A percentile compares a stretch with the other conserved stretches of the same genome.
phyloP scores from a whole-genome alignment of 2,329 filamentous ascomycete genomes.

The Penicillium paneum region DNA sequence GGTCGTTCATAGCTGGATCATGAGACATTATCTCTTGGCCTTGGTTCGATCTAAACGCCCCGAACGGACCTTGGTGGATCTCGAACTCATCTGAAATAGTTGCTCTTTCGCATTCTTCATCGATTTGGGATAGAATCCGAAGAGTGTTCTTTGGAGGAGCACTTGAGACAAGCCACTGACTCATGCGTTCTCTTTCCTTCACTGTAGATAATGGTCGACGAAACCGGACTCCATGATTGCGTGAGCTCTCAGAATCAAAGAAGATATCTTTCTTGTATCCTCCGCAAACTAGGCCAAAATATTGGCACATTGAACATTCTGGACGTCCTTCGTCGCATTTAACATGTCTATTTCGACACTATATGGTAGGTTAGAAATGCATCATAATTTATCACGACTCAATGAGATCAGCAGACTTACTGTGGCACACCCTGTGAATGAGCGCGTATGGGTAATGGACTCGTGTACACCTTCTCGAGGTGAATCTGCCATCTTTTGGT shows the following conservation, averaged over 20 bases:
- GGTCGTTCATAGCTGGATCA: background rate
- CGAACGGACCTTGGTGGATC: slow-evolving; percentile 13
- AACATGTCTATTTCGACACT: slow-evolving; percentile 43
- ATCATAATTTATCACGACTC: background rate
- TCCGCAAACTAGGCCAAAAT: slow-evolving; percentile 36
- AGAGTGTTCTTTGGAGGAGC: slow-evolving; percentile 27
- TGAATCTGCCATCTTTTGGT: slow-evolving; percentile 6
- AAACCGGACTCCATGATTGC: slow-evolving; percentile 29
- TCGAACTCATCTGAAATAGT: background rate
- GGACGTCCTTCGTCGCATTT: slow-evolving; percentile 48
- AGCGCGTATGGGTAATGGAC: slow-evolving; percentile 8
- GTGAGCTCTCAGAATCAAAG: slow-evolving; percentile 30
- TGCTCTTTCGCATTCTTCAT: slow-evolving; percentile 26
- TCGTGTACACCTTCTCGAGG: slow-evolving; percentile 3
- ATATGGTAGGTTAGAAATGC: background rate
- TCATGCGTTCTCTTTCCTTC: slow-evolving; percentile 36
- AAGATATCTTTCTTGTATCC: slow-evolving; percentile 43
- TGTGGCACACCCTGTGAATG: slow-evolving; percentile 17
- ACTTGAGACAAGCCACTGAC: slow-evolving; percentile 33
- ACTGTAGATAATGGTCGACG: slow-evolving; percentile 47
- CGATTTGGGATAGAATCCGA: slow-evolving; percentile 24
- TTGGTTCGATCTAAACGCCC: slow-evolving; percentile 11
- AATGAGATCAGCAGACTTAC: slow-evolving; percentile 4
- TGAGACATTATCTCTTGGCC: background rate
- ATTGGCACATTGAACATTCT: slow-evolving; percentile 38